Evolutionary conservation across 2,329 filamentous ascomycete genomes (phyloP).

Genomic region (Bipolaris cookei): DNA sequence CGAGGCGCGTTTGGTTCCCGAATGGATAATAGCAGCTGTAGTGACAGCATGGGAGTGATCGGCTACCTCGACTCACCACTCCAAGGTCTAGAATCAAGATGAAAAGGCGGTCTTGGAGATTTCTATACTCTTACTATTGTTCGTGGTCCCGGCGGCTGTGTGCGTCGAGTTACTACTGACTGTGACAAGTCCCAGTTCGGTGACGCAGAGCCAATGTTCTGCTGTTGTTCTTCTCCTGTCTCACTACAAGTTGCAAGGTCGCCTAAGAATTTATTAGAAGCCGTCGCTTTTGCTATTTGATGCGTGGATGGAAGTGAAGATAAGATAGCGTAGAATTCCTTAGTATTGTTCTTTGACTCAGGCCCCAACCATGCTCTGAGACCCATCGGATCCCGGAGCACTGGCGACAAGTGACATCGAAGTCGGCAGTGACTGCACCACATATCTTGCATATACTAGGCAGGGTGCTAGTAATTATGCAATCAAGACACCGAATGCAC

Average conservation of each 20-base stretch:
- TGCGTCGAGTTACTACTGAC: constrained; percentile 7
- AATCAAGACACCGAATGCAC: not conserved
- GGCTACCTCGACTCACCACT: constrained; percentile 15
- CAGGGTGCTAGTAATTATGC: not conserved
- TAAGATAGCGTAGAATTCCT: constrained; percentile 28
- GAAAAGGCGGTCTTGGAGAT: constrained; percentile 12
- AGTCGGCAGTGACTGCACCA: not conserved
- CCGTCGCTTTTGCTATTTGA: constrained; percentile 17
- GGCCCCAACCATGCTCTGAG: constrained; percentile 23
- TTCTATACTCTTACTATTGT: constrained; percentile 31
- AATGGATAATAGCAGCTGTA: constrained; percentile 19
- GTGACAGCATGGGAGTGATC: constrained; percentile 9
- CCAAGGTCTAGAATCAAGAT: not conserved
- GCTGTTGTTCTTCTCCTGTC: constrained; percentile 16
- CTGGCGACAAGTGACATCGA: constrained; percentile 1
- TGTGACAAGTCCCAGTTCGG: not conserved
- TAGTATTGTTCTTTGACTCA: constrained; percentile 45
- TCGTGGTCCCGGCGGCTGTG: constrained; percentile 19
- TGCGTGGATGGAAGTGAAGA: constrained; percentile 13
- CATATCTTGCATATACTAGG: not conserved
- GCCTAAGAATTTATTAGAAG: constrained; percentile 1
- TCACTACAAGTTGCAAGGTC: constrained; percentile 14
- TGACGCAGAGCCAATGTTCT: constrained; percentile 17
- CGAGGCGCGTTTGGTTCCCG: constrained; percentile 8
- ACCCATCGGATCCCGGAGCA: constrained; percentile 13